Evolutionary conservation across 1,284 basidiomycete species (phyloP).

Genomic region (Irpex sp.): DNA sequence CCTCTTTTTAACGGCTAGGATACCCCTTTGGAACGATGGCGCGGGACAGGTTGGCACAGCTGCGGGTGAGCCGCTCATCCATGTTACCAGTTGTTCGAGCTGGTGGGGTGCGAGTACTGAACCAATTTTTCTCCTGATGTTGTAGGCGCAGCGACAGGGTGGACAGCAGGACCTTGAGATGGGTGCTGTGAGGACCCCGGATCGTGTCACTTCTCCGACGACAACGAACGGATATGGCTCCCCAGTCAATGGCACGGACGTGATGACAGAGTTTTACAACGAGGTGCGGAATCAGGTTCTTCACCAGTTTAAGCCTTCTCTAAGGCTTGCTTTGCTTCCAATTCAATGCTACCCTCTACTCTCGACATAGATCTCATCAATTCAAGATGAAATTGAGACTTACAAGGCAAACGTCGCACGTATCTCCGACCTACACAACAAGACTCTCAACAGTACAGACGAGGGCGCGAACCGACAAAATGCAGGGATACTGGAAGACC

Average conservation of each 20-base stretch:
- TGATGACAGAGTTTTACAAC: constrained; percentile 34
- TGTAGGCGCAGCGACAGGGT: constrained; percentile 31
- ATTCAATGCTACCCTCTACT: not conserved
- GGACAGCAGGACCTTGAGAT: constrained; percentile 26
- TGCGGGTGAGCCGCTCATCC: constrained; percentile 29
- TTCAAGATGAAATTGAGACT: constrained; percentile 54
- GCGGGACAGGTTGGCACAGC: constrained; percentile 34
- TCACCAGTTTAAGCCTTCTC: too few species aligned
- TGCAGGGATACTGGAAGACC: constrained; percentile 44
- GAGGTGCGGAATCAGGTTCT: constrained; percentile 25
- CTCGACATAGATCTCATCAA: constrained; percentile 29
- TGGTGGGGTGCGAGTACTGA: constrained; percentile 13
- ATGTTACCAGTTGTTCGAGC: not conserved
- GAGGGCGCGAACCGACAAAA: constrained; percentile 40
- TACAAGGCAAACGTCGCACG: constrained; percentile 52
- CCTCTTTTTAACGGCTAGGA: constrained; percentile 17
- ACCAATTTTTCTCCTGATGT: not conserved
- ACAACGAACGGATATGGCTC: constrained; percentile 16
- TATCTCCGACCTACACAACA: constrained; percentile 55
- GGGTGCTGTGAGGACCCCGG: constrained; percentile 21
- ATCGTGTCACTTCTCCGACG: constrained; percentile 15
- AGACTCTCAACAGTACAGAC: constrained; percentile 52
- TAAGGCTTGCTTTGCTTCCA: too few species aligned
- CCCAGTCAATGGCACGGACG: constrained; percentile 16
- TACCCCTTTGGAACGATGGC: constrained; percentile 27